Conservation (phyloP, 2,329 filamentous ascomycete species). For the Aspergillus sp. region DNA sequence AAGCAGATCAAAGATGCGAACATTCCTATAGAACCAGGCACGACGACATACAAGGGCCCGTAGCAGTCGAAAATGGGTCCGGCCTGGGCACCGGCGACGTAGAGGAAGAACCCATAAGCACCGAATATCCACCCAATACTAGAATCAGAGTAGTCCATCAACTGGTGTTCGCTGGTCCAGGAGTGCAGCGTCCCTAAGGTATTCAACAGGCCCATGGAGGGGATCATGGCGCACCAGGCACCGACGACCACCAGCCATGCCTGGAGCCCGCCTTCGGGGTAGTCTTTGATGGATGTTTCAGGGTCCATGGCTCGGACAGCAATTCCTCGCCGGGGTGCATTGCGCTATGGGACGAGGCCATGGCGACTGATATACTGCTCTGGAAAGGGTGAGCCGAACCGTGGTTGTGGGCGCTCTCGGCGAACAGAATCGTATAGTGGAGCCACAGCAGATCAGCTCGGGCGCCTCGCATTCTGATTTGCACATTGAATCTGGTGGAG, state of each 20-base stretch:
- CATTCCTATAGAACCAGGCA: constrained; percentile 20
- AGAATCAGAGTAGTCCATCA: constrained; percentile 33
- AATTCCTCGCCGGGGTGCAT: not conserved
- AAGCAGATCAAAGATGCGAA: constrained; percentile 31
- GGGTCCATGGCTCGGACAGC: not conserved
- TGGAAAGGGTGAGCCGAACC: not conserved
- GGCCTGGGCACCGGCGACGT: constrained; percentile 28
- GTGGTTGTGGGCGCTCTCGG: not conserved
- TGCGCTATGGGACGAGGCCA: not conserved
- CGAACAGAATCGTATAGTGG: not conserved
- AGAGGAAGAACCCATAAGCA: constrained; percentile 41
- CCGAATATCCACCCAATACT: constrained; percentile 45
- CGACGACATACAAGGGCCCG: constrained; percentile 12
- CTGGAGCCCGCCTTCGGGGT: constrained; percentile 42
- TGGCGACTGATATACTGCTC: not conserved
- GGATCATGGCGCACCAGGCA: constrained; percentile 38
- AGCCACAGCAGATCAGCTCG: not conserved
- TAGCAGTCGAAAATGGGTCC: constrained; percentile 20
- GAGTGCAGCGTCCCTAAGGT: constrained; percentile 41
- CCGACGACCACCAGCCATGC: constrained; percentile 48
- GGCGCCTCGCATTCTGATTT: not conserved
- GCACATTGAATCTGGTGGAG: not conserved
- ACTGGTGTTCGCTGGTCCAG: constrained; percentile 38
- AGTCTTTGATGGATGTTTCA: not conserved
- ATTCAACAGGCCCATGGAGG: constrained; percentile 43